Conservation (phyloP, 768 basidiomycete species). For the Boletus rex-veris region DNA sequence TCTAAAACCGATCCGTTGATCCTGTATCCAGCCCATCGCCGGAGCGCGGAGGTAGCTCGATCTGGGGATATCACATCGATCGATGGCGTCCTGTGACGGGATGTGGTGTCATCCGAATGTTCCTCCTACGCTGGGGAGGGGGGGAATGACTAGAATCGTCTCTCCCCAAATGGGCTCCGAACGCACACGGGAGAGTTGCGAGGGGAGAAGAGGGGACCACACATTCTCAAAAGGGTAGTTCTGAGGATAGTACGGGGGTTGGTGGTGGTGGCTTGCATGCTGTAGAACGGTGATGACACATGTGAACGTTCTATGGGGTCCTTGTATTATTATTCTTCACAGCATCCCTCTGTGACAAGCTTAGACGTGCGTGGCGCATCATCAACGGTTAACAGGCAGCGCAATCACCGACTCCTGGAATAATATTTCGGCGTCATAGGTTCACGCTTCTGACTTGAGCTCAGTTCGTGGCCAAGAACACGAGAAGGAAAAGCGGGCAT, state of each 20-base stretch:
- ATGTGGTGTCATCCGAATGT: background rate
- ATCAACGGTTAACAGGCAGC: conserved; percentile 13
- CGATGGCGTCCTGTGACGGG: conserved; percentile 16
- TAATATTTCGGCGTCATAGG: background rate
- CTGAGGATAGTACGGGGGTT: background rate
- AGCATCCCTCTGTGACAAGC: background rate
- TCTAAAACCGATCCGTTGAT: conserved; percentile 16
- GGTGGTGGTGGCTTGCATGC: conserved; percentile 1
- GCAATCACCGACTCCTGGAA: conserved; percentile 19
- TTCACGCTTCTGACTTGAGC: background rate
- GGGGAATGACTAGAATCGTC: background rate
- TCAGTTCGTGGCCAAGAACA: background rate
- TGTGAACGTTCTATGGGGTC: conserved; percentile 1
- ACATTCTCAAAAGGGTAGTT: background rate
- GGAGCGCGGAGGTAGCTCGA: conserved; percentile 20
- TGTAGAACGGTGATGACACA: conserved; percentile 1
- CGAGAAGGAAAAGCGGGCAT: background rate
- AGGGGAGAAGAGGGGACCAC: background rate
- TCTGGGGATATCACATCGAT: conserved; percentile 16
- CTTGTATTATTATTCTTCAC: background rate
- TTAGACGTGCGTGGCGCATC: conserved; percentile 3
- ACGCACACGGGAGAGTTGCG: background rate
- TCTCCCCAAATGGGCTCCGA: background rate
- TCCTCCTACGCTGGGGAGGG: background rate
- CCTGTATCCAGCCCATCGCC: conserved; percentile 14